phyloP scores from a whole-genome alignment of 2,329 filamentous ascomycete genomes.

The Xylariales sp. region DNA sequence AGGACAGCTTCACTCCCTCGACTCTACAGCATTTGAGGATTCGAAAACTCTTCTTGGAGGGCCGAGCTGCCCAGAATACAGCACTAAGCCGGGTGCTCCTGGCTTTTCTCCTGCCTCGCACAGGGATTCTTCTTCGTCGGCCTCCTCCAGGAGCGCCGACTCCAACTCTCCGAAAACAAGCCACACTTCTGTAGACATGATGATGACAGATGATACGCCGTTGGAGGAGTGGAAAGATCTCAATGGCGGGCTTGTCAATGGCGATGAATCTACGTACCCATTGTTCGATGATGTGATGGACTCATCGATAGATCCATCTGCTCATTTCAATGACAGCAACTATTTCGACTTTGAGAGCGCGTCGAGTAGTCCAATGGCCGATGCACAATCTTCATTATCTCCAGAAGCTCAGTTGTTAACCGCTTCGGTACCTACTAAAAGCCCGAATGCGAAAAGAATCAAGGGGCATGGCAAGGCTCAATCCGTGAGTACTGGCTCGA shows the following conservation, averaged over 20 bases:
- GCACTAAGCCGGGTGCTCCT: conserved; percentile 7
- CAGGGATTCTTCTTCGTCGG: conserved; percentile 25
- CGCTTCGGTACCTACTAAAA: conserved; percentile 12
- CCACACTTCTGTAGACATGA: conserved; percentile 20
- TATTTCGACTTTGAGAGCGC: conserved; percentile 56
- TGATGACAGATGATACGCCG: conserved; percentile 16
- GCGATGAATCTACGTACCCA: conserved; percentile 13
- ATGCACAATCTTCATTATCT: conserved; percentile 10
- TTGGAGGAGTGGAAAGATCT: conserved; percentile 7
- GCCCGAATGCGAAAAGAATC: conserved; percentile 19
- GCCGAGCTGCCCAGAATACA: conserved; percentile 9
- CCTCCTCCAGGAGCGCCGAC: conserved; percentile 20
- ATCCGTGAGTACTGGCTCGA: conserved; percentile 17
- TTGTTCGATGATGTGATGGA: conserved; percentile 17
- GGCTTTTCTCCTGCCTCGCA: conserved; percentile 17
- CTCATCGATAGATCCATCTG: conserved; percentile 15
- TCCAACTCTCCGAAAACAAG: conserved; percentile 22
- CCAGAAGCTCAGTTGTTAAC: conserved; percentile 10
- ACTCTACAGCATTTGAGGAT: conserved; percentile 11
- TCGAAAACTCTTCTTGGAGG: conserved; percentile 13
- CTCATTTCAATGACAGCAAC: conserved; percentile 32
- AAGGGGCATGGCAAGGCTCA: conserved; percentile 20
- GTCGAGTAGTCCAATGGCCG: conserved; percentile 39
- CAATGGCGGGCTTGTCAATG: conserved; percentile 1
- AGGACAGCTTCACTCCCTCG: conserved; percentile 6